Percentiles rank a stretch among this genome's conserved stretches.
Conservation (phyloP, 2,329 filamentous ascomycete species). For the Talaromyces atroroseus region DNA sequence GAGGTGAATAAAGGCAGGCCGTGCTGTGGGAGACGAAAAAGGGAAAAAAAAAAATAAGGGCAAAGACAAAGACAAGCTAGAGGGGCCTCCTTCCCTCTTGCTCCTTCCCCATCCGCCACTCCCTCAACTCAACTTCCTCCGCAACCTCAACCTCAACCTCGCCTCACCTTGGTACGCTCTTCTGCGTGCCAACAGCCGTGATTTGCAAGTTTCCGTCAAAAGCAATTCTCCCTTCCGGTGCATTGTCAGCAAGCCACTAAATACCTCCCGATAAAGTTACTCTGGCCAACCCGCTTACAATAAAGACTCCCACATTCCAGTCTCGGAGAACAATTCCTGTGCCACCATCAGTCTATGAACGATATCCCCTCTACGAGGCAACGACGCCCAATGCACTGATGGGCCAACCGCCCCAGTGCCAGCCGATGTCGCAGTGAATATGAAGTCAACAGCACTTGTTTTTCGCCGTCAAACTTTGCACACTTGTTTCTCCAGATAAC, state of each 20-base stretch:
- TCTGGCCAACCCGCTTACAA: constrained; percentile 8
- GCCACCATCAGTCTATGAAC: constrained; percentile 3
- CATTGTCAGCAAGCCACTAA: constrained; percentile 2
- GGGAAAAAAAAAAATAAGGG: constrained; percentile 4
- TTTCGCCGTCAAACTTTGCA: constrained; percentile 16
- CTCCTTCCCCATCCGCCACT: constrained; percentile 9
- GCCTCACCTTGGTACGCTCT: background rate
- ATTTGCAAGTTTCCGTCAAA: background rate
- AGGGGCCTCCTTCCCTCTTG: constrained; percentile 14
- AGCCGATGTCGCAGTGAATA: constrained; percentile 24
- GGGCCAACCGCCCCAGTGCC: constrained; percentile 28
- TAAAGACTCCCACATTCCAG: constrained; percentile 4
- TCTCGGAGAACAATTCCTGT: background rate
- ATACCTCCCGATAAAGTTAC: constrained; percentile 4
- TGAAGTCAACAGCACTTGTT: constrained; percentile 22
- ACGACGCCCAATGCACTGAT: constrained; percentile 22
- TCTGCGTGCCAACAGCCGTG: background rate
- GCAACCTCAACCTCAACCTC: background rate
- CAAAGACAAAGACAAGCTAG: constrained; percentile 15
- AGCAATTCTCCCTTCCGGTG: background rate
- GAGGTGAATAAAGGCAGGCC: too few relatives aligned
- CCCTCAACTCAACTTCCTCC: too few relatives aligned
- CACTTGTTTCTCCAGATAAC: constrained; percentile 9
- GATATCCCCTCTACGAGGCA: constrained; percentile 1
- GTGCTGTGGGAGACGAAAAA: too few relatives aligned